phyloP scores from a whole-genome alignment of 2,329 filamentous ascomycete species.

The Aspergillus sp. region DNA sequence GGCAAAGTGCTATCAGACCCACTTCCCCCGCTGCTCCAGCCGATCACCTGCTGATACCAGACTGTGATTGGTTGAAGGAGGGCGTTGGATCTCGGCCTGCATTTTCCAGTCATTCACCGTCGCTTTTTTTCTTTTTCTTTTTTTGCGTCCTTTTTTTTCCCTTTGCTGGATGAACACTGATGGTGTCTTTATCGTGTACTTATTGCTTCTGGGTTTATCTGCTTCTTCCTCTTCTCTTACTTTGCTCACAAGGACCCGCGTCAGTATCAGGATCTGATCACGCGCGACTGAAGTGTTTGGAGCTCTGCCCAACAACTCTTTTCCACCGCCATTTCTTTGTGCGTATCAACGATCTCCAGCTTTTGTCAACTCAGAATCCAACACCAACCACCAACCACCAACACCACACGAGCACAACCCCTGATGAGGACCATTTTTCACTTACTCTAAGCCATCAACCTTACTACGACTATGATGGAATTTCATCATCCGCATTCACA shows the following conservation, averaged over 20 bases:
- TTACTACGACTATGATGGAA: constrained; percentile 18
- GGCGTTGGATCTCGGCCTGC: constrained; percentile 2
- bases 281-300: no score
- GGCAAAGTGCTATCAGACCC: not conserved
- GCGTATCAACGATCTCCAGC: no score
- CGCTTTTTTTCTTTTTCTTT: constrained; percentile 10
- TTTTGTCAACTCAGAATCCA: no score
- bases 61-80: not conserved
- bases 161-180: not conserved
- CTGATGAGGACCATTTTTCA: not conserved
- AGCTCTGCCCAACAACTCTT: not conserved
- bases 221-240: no score
- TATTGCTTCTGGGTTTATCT: no score
- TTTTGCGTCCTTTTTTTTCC: not conserved
- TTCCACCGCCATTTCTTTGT: not conserved
- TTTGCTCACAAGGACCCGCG: no score
- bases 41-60: not conserved
- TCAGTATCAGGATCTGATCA: no score
- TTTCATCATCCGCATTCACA: constrained; percentile 16
- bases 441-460: not conserved
- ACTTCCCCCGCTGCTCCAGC: not conserved
- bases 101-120: constrained; percentile 1
- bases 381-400: not conserved
- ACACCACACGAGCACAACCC: not conserved
- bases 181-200: no score